These are phyloP conservation scores for Cyberlindnera xylosilytica DNA, from an alignment of 805 yeast genomes.

Conservation along the genomic window DNA sequence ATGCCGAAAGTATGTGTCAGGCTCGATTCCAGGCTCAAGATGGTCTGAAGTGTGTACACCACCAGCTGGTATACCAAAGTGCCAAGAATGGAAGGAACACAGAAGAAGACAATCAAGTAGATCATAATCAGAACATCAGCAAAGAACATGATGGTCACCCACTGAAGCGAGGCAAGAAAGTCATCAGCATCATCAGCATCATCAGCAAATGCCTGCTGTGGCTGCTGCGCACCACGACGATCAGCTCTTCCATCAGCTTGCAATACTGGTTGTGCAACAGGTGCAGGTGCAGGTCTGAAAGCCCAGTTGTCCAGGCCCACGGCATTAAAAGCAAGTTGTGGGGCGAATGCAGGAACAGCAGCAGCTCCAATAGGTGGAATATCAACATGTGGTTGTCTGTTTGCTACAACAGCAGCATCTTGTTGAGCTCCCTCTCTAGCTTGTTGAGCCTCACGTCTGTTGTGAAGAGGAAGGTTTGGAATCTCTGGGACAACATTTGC, in stretches of 20 bases:
- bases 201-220: not conserved
- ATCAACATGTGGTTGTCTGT: no score
- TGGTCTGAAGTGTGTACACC: slow-evolving; percentile 6
- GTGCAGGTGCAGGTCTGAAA: not conserved
- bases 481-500: slow-evolving; percentile 1
- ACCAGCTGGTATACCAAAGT: slow-evolving; percentile 16
- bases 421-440: not conserved
- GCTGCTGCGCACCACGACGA: no score
- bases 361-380: no score
- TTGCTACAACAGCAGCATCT: no score
- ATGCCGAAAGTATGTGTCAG: no score
- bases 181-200: slow-evolving; percentile 17
- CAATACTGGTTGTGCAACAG: not conserved
- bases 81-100: slow-evolving; percentile 49
- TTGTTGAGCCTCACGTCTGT: not conserved
- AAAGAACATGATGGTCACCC: slow-evolving; percentile 20
- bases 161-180: slow-evolving; percentile 14
- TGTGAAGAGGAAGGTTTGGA: slow-evolving; percentile 1
- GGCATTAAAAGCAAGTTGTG: no score
- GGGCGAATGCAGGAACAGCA: no score
- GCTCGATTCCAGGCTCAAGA: no score
- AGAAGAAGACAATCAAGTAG: slow-evolving; percentile 41
- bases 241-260: not conserved
- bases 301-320: not conserved
- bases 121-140: slow-evolving; percentile 30